Evolutionary conservation across 2,329 filamentous ascomycete species (phyloP).

Genomic region (Colletotrichum sansevieriae): DNA sequence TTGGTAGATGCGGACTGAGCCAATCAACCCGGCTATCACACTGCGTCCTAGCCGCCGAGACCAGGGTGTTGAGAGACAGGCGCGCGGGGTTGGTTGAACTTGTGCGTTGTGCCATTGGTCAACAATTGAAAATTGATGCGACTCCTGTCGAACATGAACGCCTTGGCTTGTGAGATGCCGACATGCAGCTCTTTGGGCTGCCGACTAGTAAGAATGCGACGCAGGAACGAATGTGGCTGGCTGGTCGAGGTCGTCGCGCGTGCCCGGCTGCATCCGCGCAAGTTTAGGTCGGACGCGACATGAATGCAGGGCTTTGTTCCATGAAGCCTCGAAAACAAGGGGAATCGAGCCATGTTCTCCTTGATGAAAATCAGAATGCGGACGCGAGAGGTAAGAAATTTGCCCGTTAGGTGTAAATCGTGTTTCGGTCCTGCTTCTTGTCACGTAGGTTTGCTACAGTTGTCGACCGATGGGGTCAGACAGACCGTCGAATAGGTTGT

Average conservation of each 20-base stretch:
- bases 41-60: conserved; percentile 47
- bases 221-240: conserved; percentile 12
- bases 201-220: conserved; percentile 25
- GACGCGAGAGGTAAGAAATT: background rate
- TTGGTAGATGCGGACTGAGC: conserved; percentile 39
- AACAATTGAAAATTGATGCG: conserved; percentile 14
- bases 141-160: conserved; percentile 28
- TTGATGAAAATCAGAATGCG: background rate
- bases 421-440: conserved; percentile 11
- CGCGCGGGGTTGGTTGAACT: conserved; percentile 42
- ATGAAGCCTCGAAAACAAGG: conserved; percentile 15
- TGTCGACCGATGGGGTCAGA: background rate
- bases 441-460: background rate
- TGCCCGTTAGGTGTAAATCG: background rate
- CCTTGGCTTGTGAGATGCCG: conserved; percentile 29
- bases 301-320: conserved; percentile 16
- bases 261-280: background rate
- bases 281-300: background rate
- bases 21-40: conserved; percentile 50
- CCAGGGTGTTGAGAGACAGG: conserved; percentile 38
- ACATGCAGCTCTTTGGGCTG: conserved; percentile 13
- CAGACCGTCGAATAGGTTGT: background rate
- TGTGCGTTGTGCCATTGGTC: conserved; percentile 33
- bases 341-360: background rate
- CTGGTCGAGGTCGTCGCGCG: conserved; percentile 21